These are phyloP conservation scores for Talaromyces piceae DNA, from an alignment of 2,329 filamentous ascomycete species.

Conservation along the genomic window DNA sequence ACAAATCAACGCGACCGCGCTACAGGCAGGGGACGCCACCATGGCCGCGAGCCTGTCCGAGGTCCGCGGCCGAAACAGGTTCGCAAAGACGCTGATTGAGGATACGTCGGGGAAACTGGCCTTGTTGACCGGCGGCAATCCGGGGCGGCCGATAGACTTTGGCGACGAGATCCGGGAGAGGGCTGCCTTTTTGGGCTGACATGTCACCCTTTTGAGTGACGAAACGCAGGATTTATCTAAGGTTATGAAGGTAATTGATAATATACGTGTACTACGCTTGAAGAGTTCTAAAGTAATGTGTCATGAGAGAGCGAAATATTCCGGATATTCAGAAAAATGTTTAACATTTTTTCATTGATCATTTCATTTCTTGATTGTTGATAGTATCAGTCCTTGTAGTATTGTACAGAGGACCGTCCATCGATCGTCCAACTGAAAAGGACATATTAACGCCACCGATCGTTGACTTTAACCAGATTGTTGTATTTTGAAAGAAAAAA, in stretches of 20 bases:
- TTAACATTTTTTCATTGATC: no score
- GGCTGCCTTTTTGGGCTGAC: constrained; percentile 3
- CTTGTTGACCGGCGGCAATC: constrained; percentile 22
- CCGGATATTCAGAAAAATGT: neutral
- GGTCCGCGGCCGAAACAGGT: constrained; percentile 22
- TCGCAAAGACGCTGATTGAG: constrained; percentile 20
- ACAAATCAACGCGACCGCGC: constrained; percentile 18
- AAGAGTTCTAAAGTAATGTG: no score
- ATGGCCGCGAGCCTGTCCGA: constrained; percentile 16
- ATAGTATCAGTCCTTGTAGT: no score
- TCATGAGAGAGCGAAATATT: neutral
- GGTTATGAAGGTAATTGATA: neutral
- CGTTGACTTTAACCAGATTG: no score
- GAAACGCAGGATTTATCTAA: no score
- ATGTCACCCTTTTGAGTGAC: neutral
- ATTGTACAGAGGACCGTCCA: no score
- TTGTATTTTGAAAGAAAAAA: neutral
- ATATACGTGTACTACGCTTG: neutral
- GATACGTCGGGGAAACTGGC: constrained; percentile 23
- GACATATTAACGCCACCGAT: no score
- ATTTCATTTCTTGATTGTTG: no score
- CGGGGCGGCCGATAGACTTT: constrained; percentile 20
- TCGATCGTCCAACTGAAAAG: no score
- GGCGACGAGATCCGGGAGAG: constrained; percentile 21
- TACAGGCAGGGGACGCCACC: constrained; percentile 16